Evolutionary conservation across 179 eudicot species (phyloP), one percentile per base, ranked within the genome.

Genomic region (Sideroxylon spinosum): DNA sequence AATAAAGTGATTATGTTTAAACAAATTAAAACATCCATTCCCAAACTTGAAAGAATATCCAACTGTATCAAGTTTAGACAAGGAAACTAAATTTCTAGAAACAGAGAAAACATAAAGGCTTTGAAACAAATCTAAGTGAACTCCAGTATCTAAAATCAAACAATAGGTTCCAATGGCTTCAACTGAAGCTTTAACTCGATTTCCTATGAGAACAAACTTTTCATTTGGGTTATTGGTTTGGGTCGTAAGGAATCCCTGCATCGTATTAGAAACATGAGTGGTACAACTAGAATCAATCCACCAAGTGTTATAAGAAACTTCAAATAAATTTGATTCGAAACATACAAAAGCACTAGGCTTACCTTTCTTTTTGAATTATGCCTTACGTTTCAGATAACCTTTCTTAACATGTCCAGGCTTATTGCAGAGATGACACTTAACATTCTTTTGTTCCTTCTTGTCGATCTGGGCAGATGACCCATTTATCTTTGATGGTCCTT

Each of bases 161-260:
- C 19, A 22, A 63, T 63, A 80, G 46, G 50, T 75, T n/a, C 69
- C 61, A 28, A 75, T 68, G 11, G 59, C 69, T 75, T 80, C 75
- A 74, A 75, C 59, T 80, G 46, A 75, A 75, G 68, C 68, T 29
- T 80, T 80, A 5, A 65, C 72, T 0, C 29, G 50, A 69, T 75
- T 68, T 48, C 60, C 79, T 9, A 44, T 37, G 49, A 29, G 68
- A 11, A 75, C 1, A 25, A 66, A 71, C 2, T 50, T 53, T 17
- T 61, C 69, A 61, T 32, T 71, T 70, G 13, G 65, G 7, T 71
- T 81, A 29, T 70, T 70, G 65, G 76, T 29, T 71, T 13, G 53
- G 71, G 14, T 76, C 9, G 56, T 48, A 46, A 61, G 71, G 26
- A 23, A 69, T 61, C 60, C 73, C 52, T 76, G 49, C 70, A 59